These are phyloP conservation scores for Fusarium mexicanum DNA, from an alignment of 2,329 filamentous ascomycete genomes.

Conservation along the genomic window DNA sequence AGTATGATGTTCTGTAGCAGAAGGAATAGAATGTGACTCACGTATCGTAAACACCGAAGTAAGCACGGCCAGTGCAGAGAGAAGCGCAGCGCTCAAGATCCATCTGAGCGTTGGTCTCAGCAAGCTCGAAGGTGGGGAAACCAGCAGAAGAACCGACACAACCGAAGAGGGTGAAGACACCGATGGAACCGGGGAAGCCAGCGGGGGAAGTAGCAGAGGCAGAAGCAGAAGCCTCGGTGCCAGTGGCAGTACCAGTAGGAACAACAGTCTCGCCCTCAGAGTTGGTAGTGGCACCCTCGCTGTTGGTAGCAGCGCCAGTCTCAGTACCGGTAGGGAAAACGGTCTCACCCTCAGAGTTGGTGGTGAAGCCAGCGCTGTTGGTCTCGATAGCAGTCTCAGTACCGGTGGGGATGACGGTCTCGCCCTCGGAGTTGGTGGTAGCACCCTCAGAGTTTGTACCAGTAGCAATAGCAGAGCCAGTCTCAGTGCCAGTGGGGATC, in stretches of 20 bases:
- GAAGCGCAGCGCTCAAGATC: slow-evolving; percentile 40
- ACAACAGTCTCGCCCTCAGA: neutral
- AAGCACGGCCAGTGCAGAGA: slow-evolving; percentile 34
- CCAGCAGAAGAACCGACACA: slow-evolving; percentile 35
- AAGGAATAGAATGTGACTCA: slow-evolving; percentile 6
- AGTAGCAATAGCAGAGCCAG: neutral
- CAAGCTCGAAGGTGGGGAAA: slow-evolving; percentile 37
- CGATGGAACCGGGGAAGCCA: slow-evolving; percentile 26
- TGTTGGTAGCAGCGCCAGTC: neutral
- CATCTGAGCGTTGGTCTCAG: slow-evolving; percentile 23
- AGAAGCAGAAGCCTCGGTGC: slow-evolving; percentile 39
- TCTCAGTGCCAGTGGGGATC: neutral
- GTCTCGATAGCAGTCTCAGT: neutral
- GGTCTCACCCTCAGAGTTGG: slow-evolving; percentile 27
- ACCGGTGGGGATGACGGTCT: slow-evolving; percentile 37
- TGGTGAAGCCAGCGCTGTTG: slow-evolving; percentile 27
- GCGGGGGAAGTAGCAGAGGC: slow-evolving; percentile 26
- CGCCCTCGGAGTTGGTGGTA: slow-evolving; percentile 7
- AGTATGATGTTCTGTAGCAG: neutral
- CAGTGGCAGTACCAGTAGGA: slow-evolving; percentile 18
- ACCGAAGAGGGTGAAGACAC: slow-evolving; percentile 39
- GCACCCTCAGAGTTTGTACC: neutral
- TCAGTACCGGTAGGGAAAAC: slow-evolving; percentile 29
- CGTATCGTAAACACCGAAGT: slow-evolving; percentile 42
- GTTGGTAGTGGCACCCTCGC: neutral